Evolutionary conservation across 768 basidiomycete species (phyloP).

Genomic region (Omphalotus guepiniiformis): DNA sequence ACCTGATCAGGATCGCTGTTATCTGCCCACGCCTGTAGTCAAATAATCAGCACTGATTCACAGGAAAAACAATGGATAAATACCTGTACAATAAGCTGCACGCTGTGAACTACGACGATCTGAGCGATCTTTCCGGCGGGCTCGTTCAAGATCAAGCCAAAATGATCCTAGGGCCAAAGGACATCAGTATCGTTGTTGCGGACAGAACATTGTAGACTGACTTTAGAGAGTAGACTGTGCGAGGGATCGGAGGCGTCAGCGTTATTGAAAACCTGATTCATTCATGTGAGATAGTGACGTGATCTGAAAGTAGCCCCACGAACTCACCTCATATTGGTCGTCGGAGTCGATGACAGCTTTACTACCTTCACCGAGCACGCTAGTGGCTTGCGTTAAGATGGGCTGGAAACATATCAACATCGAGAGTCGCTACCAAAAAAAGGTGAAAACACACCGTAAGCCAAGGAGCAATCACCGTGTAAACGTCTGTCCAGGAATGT

Average conservation of each 20-base stretch:
- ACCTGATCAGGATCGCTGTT: slow-evolving; percentile 39
- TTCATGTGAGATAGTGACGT: not conserved
- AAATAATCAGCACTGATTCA: not conserved
- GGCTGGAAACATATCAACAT: slow-evolving; percentile 37
- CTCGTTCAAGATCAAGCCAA: slow-evolving; percentile 67
- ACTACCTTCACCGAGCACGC: slow-evolving; percentile 55
- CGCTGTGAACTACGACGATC: slow-evolving; percentile 58
- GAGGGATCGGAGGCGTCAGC: slow-evolving; percentile 67
- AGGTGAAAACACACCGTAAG: slow-evolving; percentile 36
- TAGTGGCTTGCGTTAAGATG: slow-evolving; percentile 53
- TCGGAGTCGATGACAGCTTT: slow-evolving; percentile 65
- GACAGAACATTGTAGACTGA: slow-evolving; percentile 29
- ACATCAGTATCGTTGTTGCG: not conserved
- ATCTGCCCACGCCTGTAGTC: slow-evolving; percentile 44
- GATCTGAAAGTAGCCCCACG: not conserved
- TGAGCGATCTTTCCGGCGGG: slow-evolving; percentile 72
- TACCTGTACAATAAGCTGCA: slow-evolving; percentile 54
- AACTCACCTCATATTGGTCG: slow-evolving; percentile 57
- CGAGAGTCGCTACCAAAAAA: not conserved
- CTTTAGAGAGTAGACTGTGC: slow-evolving; percentile 70
- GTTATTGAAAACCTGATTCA: slow-evolving; percentile 58
- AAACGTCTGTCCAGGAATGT: slow-evolving; percentile 42
- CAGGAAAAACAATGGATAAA: slow-evolving; percentile 5
- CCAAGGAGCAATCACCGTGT: slow-evolving; percentile 64
- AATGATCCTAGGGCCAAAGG: slow-evolving; percentile 55